Evolutionary conservation across 2,329 filamentous ascomycete species (phyloP).

Genomic region (Aurifilum marmelostoma): DNA sequence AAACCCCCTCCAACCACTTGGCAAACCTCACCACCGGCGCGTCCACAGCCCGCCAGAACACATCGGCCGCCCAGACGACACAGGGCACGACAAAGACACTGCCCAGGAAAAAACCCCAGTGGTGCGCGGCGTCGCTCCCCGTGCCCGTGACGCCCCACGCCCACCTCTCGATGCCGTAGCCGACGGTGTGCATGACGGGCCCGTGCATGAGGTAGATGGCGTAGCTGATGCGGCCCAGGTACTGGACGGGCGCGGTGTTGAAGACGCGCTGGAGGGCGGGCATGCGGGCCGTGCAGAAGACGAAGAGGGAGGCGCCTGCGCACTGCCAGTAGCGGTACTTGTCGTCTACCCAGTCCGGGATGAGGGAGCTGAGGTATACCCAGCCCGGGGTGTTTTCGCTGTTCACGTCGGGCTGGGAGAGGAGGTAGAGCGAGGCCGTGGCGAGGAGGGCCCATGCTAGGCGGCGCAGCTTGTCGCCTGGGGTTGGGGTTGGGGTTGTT

Average conservation of each 20-base stretch:
- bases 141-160: slow-evolving; percentile 52
- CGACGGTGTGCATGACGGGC: slow-evolving; percentile 55
- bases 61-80: slow-evolving; percentile 58
- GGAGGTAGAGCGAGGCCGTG: slow-evolving; percentile 56
- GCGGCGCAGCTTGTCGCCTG: slow-evolving; percentile 4
- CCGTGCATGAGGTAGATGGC: slow-evolving; percentile 66
- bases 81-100: slow-evolving; percentile 52
- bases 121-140: slow-evolving; percentile 50
- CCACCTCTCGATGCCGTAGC: slow-evolving; percentile 55
- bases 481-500: neutral
- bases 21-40: slow-evolving; percentile 59
- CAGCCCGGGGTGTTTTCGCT: slow-evolving; percentile 54
- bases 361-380: slow-evolving; percentile 50
- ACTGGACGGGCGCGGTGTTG: slow-evolving; percentile 54
- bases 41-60: slow-evolving; percentile 61
- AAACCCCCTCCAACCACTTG: slow-evolving; percentile 56
- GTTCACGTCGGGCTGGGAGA: slow-evolving; percentile 49
- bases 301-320: slow-evolving; percentile 55
- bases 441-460: slow-evolving; percentile 48
- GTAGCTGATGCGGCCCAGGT: slow-evolving; percentile 64
- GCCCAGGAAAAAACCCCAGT: slow-evolving; percentile 51
- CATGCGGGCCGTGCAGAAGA: slow-evolving; percentile 53
- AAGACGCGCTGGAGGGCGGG: slow-evolving; percentile 54
- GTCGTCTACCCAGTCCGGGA: slow-evolving; percentile 53
- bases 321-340: slow-evolving; percentile 62